Base-by-base conservation (phyloP, 208 protist species). In the Trypanosoma lewisi region DNA sequence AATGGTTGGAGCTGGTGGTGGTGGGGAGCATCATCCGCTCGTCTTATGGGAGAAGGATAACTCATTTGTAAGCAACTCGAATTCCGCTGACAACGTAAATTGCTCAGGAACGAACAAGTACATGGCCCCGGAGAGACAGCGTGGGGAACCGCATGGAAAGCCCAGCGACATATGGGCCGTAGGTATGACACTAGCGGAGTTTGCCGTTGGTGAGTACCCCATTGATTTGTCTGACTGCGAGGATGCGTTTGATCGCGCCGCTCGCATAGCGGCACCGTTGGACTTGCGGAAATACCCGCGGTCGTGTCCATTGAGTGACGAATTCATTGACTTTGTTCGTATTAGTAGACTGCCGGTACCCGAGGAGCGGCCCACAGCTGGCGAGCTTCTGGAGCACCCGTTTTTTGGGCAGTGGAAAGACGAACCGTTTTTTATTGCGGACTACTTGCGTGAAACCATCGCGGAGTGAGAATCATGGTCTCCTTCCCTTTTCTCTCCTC, bases 41-140 rank as follows among this genome's bases (percentile, higher is more conserved):
- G n/a, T n/a, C n/a, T n/a, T n/a, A n/a, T n/a, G n/a, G n/a, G n/a
- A n/a, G n/a, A n/a, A n/a, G n/a, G n/a, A n/a, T n/a, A n/a, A n/a
- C n/a, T 48, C n/a, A 25, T 14, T 16, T 21, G n/a, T 5, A 48
- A n/a, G 19, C 30, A 28, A 36, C 28, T 41, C 45, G 9, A 44
- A 7, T 39, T 41, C 39, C 37, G 41, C 31, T 23, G 44, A 44
- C 5, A 34, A 67, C 44, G 28, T 67, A 0, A 67, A 83, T 34
- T 91, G 85, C 77, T 89, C 80, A 12, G 91, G 91, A n/a, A 95
- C 91, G 21, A 70, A 86, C 33, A 79, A 84, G 61, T 97, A 97
- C 67, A 97, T 97, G 91, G 88, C 77, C 50, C 88, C 91, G 0
- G 88, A 97, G 70, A 76, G 91, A 48, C 86, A 94, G 53, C 78